phyloP scores from a whole-genome alignment of 2,329 filamentous ascomycete species.

The Epichloe hybrida region DNA sequence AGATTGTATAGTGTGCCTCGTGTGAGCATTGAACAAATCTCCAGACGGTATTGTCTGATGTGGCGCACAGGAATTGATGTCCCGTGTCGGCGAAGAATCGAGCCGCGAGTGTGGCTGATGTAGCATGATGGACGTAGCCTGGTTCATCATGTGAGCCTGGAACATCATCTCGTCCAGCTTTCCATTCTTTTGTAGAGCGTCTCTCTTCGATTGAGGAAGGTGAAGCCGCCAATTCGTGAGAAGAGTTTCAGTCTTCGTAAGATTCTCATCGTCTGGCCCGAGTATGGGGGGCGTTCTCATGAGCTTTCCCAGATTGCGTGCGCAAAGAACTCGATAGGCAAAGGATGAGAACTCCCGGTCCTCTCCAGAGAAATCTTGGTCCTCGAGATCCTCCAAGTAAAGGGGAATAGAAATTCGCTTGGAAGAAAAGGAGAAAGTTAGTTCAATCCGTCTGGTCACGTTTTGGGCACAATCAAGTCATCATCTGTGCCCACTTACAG shows the following conservation, averaged over 20 bases:
- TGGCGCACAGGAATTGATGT: slow-evolving; percentile 53
- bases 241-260: slow-evolving; percentile 37
- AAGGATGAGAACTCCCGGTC: slow-evolving; percentile 68
- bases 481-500: slow-evolving; percentile 28
- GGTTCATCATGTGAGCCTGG: slow-evolving; percentile 70
- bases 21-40: slow-evolving; percentile 50
- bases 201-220: slow-evolving; percentile 57
- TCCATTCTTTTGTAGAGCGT: slow-evolving; percentile 55
- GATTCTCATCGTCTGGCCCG: slow-evolving; percentile 39
- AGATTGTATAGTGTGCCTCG: slow-evolving; percentile 65
- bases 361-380: slow-evolving; percentile 57
- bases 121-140: slow-evolving; percentile 55
- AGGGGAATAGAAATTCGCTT: slow-evolving; percentile 45
- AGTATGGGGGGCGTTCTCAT: slow-evolving; percentile 43
- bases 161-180: slow-evolving; percentile 82
- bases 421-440: neutral
- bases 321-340: slow-evolving; percentile 70
- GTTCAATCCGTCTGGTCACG: neutral
- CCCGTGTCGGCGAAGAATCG: slow-evolving; percentile 43
- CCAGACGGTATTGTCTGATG: slow-evolving; percentile 37
- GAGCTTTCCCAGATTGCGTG: slow-evolving; percentile 64
- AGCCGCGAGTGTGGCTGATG: slow-evolving; percentile 70
- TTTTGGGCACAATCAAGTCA: neutral
- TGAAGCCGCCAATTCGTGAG: slow-evolving; percentile 67
- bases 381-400: slow-evolving; percentile 63